phyloP scores from a whole-genome alignment of 331 rosid genomes.

The Ulmus americana region DNA sequence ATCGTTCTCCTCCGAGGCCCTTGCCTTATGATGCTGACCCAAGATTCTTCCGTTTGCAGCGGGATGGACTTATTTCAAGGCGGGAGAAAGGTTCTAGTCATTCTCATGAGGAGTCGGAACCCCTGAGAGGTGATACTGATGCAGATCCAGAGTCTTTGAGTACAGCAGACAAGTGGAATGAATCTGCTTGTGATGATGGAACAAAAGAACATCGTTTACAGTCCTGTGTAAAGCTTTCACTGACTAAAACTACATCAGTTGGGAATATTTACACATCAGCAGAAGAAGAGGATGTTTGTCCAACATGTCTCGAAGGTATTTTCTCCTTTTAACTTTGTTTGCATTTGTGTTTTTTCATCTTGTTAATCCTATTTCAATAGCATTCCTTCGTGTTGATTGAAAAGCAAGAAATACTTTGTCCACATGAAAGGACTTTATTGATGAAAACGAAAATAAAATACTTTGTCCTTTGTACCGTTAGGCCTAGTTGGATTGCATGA shows the following conservation, averaged over 20 bases:
- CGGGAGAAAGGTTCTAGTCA: constrained; percentile 92
- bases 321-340: constrained; percentile 8
- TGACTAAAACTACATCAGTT: constrained; percentile 44
- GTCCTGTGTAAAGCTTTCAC: constrained; percentile 54
- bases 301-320: constrained; percentile 95
- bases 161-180: constrained; percentile 72
- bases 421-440: too few species aligned
- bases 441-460: too few species aligned
- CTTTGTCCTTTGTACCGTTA: too few species aligned
- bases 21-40: constrained; percentile 90
- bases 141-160: constrained; percentile 55
- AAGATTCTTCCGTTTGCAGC: constrained; percentile 59
- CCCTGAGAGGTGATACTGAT: constrained; percentile 67
- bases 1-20: constrained; percentile 95
- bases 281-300: constrained; percentile 92
- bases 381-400: background rate
- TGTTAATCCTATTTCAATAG: background rate
- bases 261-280: constrained; percentile 50
- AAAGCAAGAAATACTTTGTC: too few species aligned
- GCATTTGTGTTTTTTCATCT: constrained; percentile 7
- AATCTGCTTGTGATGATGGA: constrained; percentile 60
- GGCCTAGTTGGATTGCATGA: too few species aligned
- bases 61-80: constrained; percentile 78
- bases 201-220: constrained; percentile 55
- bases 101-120: constrained; percentile 80